A percentile compares a stretch with the other conserved stretches of the same genome.
Evolutionary conservation across 495 filamentous ascomycete species (phyloP).

Genomic region (Penicillium soppii): DNA sequence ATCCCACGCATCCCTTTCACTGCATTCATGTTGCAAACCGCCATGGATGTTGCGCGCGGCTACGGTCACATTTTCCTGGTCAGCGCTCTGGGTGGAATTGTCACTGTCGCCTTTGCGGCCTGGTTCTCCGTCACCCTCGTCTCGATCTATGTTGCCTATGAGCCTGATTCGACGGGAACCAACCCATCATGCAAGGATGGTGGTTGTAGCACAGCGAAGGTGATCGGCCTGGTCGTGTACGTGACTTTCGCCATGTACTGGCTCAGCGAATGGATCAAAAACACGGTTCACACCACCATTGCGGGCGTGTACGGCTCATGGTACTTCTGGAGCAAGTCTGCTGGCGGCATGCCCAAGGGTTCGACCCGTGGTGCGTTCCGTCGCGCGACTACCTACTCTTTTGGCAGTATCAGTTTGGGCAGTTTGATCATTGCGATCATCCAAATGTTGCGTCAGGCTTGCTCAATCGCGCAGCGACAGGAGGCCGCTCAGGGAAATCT

Average conservation of each 20-base stretch:
- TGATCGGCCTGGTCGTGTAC: slow-evolving; percentile 82
- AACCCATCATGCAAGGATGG: slow-evolving; percentile 70
- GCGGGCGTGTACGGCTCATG: slow-evolving; percentile 88
- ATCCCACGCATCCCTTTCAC: slow-evolving; percentile 86
- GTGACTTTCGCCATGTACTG: slow-evolving; percentile 89
- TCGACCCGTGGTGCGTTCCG: slow-evolving; percentile 73
- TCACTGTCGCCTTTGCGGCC: slow-evolving; percentile 69
- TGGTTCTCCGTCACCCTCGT: slow-evolving; percentile 62
- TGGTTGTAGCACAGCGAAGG: slow-evolving; percentile 71
- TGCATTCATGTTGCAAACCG: slow-evolving; percentile 82
- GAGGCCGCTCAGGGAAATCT: slow-evolving; percentile 68
- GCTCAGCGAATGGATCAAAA: slow-evolving; percentile 90
- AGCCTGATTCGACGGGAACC: slow-evolving; percentile 47
- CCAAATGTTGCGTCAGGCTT: slow-evolving; percentile 75
- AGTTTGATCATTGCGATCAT: slow-evolving; percentile 85
- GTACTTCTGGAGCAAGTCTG: slow-evolving; percentile 76
- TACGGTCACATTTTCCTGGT: slow-evolving; percentile 87
- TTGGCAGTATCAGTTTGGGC: slow-evolving; percentile 85
- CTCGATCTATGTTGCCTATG: slow-evolving; percentile 76
- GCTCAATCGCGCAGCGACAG: slow-evolving; percentile 66
- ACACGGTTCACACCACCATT: slow-evolving; percentile 84
- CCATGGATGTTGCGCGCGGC: slow-evolving; percentile 78
- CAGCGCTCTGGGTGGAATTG: slow-evolving; percentile 73
- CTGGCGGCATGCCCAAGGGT: slow-evolving; percentile 62
- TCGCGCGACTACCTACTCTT: slow-evolving; percentile 81